Base-by-base conservation (phyloP, 2,329 filamentous ascomycete genomes). In the Fonsecaea multimorphosa region DNA sequence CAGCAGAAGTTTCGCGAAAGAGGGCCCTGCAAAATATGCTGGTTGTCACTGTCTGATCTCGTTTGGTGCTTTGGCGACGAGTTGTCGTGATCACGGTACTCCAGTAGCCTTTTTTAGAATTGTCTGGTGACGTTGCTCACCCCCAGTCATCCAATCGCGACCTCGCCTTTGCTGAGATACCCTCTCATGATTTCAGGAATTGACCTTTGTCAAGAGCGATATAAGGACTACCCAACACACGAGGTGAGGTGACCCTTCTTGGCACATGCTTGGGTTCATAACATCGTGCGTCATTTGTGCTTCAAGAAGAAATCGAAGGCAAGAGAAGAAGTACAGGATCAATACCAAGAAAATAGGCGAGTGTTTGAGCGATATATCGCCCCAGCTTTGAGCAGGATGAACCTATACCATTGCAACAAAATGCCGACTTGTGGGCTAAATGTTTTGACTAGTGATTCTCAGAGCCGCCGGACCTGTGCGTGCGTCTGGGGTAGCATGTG, bases 401-500 rank as follows among this genome's bases (percentile, higher is more conserved):
- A 49, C 44, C 44, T 49, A 49, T 49, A 12, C 24, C 22, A 49
- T 4, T 3, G 44, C 19, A 19, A 19, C 22, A 49, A 11, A 27
- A 24, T 9, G 4, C 9, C 19, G 6, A 19, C 44, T 24, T 9
- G 44, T 49, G 19, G 44, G 44, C 16, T 40, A 40, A 40, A 40
- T 40, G 38, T 40, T 40, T 40, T 5, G 38, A 40, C n/a, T 19
- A 19, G 34, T 38, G 34, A 4, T 14, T 3, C 11, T 38, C 4
- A 40, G 16, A 40, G 11, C 3, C 16, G 16, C 44, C 44, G 5
- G 16, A 8, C 38, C 2, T 24, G 44, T 49, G 44, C 44, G 19
- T 49, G 44, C 44, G 19, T 24, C 44, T 24, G 44, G 44, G 44
- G 44, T 24, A 49, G 44, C 19, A 24, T 49, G 44, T 49, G 44